Conservation (phyloP, 2,329 filamentous ascomycete genomes). For the Pseudogymnoascus sp. region DNA sequence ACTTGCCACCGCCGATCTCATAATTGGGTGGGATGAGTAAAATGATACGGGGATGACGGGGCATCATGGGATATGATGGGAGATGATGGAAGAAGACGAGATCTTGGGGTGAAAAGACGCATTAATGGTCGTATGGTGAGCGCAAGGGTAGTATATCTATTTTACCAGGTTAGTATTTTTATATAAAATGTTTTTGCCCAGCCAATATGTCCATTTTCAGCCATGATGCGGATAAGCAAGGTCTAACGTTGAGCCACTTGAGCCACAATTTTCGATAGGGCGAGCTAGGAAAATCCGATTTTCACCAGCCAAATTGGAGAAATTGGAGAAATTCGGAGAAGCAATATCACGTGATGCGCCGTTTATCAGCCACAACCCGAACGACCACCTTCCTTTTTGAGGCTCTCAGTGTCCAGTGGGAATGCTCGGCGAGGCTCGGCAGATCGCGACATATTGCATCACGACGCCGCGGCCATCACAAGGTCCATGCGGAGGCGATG, state of each 20-base stretch:
- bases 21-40: neutral
- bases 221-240: neutral
- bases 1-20: neutral
- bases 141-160: neutral
- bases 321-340: constrained; percentile 1
- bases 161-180: neutral
- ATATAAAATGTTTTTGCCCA: neutral
- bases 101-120: constrained; percentile 1
- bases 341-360: neutral
- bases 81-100: constrained; percentile 4
- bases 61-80: neutral
- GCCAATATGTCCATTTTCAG: neutral
- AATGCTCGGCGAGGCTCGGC: constrained; percentile 2
- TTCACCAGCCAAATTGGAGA: constrained; percentile 3
- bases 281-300: neutral
- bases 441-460: constrained; percentile 3
- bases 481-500: neutral
- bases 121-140: neutral
- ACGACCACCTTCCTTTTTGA: neutral
- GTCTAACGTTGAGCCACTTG: neutral
- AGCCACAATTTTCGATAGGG: neutral
- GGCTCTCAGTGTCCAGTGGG: neutral
- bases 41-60: constrained; percentile 2
- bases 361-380: constrained; percentile 3
- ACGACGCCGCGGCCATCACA: neutral